phyloP scores from a whole-genome alignment of 768 basidiomycete genomes.

The Gymnopilus junonius region DNA sequence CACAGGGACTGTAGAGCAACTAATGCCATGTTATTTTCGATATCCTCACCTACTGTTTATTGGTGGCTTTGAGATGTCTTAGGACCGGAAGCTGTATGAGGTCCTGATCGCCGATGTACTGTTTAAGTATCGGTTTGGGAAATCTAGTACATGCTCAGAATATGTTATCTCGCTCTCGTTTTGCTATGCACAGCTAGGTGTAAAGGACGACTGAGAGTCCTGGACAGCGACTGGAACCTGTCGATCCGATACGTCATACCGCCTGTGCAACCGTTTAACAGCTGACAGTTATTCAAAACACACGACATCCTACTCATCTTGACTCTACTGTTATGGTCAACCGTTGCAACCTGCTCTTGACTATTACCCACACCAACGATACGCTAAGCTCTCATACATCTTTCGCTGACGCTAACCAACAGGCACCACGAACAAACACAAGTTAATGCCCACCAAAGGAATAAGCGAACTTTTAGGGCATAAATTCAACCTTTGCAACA shows the following conservation, averaged over 20 bases:
- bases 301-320: background rate
- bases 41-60: background rate
- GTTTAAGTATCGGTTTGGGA: background rate
- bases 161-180: background rate
- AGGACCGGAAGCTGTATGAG: too few species aligned
- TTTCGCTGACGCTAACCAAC: too few species aligned
- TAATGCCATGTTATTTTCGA: background rate
- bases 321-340: background rate
- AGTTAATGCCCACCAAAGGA: background rate
- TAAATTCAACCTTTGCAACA: background rate
- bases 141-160: background rate
- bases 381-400: too few species aligned
- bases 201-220: too few species aligned
- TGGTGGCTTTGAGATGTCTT: background rate
- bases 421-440: too few species aligned
- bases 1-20: background rate
- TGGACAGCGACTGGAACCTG: background rate
- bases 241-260: background rate
- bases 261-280: background rate
- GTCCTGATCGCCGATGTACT: background rate
- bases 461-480: background rate
- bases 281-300: background rate
- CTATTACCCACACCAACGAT: too few species aligned
- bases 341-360: too few species aligned
- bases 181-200: too few species aligned